Evolutionary conservation across 2,329 filamentous ascomycete species (phyloP).

Genomic region (Colletotrichum chlorophyti): DNA sequence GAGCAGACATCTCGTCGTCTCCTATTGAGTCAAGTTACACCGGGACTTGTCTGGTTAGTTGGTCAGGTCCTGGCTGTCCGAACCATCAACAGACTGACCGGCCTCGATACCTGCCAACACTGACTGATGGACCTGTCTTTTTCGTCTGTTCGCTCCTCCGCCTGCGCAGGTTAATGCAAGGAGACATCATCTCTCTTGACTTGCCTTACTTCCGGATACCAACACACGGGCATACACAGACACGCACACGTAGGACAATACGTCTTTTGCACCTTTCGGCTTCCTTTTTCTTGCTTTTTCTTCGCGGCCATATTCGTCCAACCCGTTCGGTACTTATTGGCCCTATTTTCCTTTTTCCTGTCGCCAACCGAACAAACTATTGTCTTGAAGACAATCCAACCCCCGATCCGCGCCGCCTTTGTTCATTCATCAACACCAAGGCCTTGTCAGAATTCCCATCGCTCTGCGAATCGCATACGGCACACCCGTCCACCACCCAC

Average conservation of each 20-base stretch:
- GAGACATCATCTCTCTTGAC: no score
- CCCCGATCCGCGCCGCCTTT: not conserved
- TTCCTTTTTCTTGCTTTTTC: slow-evolving; percentile 12
- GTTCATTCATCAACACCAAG: no score
- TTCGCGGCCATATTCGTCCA: no score
- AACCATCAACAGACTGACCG: not conserved
- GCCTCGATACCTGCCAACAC: no score
- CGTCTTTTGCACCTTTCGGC: slow-evolving; percentile 20
- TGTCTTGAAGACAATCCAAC: slow-evolving; percentile 22
- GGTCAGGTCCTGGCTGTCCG: not conserved
- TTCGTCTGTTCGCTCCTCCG: not conserved
- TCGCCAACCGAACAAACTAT: not conserved
- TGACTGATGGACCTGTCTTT: no score
- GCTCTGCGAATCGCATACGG: not conserved
- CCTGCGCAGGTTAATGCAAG: no score
- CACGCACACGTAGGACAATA: slow-evolving; percentile 5
- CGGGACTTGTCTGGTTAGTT: not conserved
- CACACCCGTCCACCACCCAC: slow-evolving; percentile 18
- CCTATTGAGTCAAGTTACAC: no score
- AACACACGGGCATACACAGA: not conserved
- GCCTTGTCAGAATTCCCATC: not conserved
- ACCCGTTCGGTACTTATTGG: slow-evolving; percentile 1
- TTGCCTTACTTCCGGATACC: not conserved
- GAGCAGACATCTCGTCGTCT: no score
- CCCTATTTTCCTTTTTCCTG: slow-evolving; percentile 5